Evolutionary conservation across 352 stramenopile species (phyloP).

Genomic region (Pythium apleroticum): DNA sequence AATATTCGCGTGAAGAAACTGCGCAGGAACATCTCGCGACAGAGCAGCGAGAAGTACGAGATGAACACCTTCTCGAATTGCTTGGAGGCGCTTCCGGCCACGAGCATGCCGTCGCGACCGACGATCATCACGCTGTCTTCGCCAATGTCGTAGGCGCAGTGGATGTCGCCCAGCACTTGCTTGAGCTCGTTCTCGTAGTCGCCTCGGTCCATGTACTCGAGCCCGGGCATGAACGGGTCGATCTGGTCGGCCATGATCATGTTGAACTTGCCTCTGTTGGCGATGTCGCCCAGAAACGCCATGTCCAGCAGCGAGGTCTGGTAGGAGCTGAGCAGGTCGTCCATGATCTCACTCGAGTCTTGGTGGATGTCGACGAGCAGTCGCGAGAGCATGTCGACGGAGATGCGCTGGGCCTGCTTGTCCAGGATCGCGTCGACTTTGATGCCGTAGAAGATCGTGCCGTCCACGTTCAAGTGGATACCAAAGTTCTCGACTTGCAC

Average conservation of each 20-base stretch:
- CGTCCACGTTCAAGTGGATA: constrained; percentile 67
- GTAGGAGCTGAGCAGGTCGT: constrained; percentile 92
- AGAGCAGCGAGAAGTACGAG: constrained; percentile 93
- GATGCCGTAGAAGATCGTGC: constrained; percentile 75
- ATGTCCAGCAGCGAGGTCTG: constrained; percentile 93
- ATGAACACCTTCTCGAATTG: constrained; percentile 94
- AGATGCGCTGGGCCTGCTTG: constrained; percentile 94
- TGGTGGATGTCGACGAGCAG: constrained; percentile 95
- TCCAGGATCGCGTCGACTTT: constrained; percentile 94
- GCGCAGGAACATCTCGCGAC: constrained; percentile 95
- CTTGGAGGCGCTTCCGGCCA: constrained; percentile 90
- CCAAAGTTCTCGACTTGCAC: constrained; percentile 96
- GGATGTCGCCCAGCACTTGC: constrained; percentile 91
- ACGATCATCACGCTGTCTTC: constrained; percentile 96
- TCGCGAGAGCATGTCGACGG: constrained; percentile 92
- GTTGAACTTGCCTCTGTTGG: constrained; percentile 95
- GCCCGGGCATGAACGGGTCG: constrained; percentile 92
- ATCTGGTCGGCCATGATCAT: constrained; percentile 97
- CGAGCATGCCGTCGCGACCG: constrained; percentile 90
- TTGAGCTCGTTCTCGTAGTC: constrained; percentile 98
- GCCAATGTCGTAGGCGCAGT: constrained; percentile 93
- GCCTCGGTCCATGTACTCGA: constrained; percentile 97
- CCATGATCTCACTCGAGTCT: constrained; percentile 92
- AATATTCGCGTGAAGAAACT: constrained; percentile 96
- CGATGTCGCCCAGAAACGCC: constrained; percentile 92